Base-by-base conservation (phyloP, 2,329 filamentous ascomycete species). In the Fusarium sp. region DNA sequence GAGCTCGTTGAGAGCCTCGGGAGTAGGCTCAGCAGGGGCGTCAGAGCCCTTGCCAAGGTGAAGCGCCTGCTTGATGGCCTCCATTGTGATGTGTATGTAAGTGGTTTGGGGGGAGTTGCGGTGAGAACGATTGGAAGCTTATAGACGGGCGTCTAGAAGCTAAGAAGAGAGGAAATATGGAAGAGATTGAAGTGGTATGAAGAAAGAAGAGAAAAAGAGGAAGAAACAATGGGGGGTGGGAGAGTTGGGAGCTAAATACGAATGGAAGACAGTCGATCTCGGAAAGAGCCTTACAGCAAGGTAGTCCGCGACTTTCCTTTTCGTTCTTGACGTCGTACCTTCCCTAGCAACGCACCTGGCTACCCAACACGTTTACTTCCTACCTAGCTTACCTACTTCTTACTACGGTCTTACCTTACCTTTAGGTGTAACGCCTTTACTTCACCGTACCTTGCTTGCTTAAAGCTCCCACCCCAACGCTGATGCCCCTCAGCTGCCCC, bases 1-100 rank as follows among this genome's bases (percentile, higher is more conserved):
- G 73, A 97, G 83, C 58, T 89, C 86, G 66, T 86, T 84, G 75
- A 94, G 83, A 77, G 93, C 87, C 69, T 92, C 88, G 61, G 88
- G 80, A 40, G 88, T 87, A 63, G 93, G 90, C 73, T 87, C 84
- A 45, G 81, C 80, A 29, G 82, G 76, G 45, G 75, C 75, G 49
- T 69, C 57, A 37, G 65, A 51, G 46, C 71, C 67, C 71, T 76
- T 76, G 72, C 79, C 79, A 46, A 82, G 74, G 76, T 80, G 74
- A 59, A 84, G 77, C 30, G 77, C 74, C 63, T 82, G 75, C 79
- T 83, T 85, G 77, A 84, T 77, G 69, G 79, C 76, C 62, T 83
- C 80, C 82, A 84, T 85, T 70, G 47, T 80, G 76, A 61, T 60
- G 61, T 41, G 45, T 62, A 46, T 63, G 41, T 59, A 47, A 58